Percentiles rank a stretch among this genome's conserved stretches.
phyloP scores from a whole-genome alignment of 2,329 filamentous ascomycete genomes.

The Dendrostoma leiphaemia region DNA sequence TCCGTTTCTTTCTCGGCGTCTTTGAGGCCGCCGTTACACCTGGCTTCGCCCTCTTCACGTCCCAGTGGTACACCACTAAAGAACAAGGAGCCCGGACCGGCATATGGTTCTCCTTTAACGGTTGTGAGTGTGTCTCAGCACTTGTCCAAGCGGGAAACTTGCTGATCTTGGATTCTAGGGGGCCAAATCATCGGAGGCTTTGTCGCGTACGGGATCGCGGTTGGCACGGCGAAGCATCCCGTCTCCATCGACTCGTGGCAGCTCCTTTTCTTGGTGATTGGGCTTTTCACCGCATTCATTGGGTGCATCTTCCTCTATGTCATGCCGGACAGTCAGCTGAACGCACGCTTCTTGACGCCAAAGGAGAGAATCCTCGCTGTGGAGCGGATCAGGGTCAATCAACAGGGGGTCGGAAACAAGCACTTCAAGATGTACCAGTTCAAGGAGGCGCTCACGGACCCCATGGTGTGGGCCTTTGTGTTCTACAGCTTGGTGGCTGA shows the following conservation, averaged over 20 bases:
- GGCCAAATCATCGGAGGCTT: conserved; percentile 39
- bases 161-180: too few relatives aligned
- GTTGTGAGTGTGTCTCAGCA: too few relatives aligned
- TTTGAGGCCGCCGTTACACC: conserved; percentile 69
- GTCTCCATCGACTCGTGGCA: conserved; percentile 61
- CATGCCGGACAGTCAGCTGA: conserved; percentile 42
- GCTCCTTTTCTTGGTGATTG: conserved; percentile 55
- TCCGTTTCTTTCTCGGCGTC: conserved; percentile 66
- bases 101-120: conserved; percentile 64
- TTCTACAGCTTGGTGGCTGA: conserved; percentile 31
- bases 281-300: conserved; percentile 47
- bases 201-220: conserved; percentile 40
- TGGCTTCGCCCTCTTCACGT: conserved; percentile 66
- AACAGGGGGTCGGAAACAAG: conserved; percentile 69
- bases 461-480: conserved; percentile 36
- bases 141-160: too few relatives aligned
- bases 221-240: conserved; percentile 44
- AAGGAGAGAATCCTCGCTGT: conserved; percentile 55
- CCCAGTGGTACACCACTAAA: conserved; percentile 69
- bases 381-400: conserved; percentile 58
- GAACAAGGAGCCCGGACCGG: conserved; percentile 63
- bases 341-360: conserved; percentile 47
- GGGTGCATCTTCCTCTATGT: conserved; percentile 48
- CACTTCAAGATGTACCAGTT: conserved; percentile 65
- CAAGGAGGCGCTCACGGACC: conserved; percentile 35